phyloP scores from a whole-genome alignment of 1,139 yeast species.

The Wickerhamomyces sp. region DNA sequence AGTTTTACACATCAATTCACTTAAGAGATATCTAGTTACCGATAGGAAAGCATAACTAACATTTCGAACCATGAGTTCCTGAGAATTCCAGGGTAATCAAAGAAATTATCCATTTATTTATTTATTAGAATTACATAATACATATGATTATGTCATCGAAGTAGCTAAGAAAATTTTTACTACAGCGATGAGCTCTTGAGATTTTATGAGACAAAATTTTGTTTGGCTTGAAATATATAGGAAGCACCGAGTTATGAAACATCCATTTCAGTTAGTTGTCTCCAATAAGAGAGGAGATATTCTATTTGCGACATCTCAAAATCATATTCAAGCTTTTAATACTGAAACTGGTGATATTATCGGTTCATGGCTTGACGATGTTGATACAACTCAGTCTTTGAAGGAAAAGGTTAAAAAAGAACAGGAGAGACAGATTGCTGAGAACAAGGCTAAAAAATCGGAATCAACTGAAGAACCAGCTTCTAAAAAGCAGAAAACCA shows the following conservation, averaged over 20 bases:
- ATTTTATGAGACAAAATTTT: no score
- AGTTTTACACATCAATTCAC: no score
- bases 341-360: conserved; percentile 31
- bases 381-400: conserved; percentile 37
- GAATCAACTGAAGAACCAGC: conserved; percentile 19
- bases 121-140: no score
- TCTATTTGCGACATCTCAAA: conserved; percentile 54
- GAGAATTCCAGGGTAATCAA: no score
- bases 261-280: conserved; percentile 60
- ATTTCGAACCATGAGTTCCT: no score
- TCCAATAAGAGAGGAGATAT: conserved; percentile 40
- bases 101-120: no score
- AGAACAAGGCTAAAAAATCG: conserved; percentile 28
- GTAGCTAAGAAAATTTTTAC: no score
- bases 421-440: conserved; percentile 27
- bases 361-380: conserved; percentile 58
- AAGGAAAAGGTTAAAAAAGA: conserved; percentile 44
- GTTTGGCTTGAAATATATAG: no score
- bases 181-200: conserved; percentile 13
- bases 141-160: no score
- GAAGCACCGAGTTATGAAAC: conserved; percentile 53
- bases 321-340: conserved; percentile 48
- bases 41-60: no score
- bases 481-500: conserved; percentile 26
- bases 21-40: no score